phyloP scores from a whole-genome alignment of 2,329 filamentous ascomycete genomes.

The Tolypocladium ovalisporum region DNA sequence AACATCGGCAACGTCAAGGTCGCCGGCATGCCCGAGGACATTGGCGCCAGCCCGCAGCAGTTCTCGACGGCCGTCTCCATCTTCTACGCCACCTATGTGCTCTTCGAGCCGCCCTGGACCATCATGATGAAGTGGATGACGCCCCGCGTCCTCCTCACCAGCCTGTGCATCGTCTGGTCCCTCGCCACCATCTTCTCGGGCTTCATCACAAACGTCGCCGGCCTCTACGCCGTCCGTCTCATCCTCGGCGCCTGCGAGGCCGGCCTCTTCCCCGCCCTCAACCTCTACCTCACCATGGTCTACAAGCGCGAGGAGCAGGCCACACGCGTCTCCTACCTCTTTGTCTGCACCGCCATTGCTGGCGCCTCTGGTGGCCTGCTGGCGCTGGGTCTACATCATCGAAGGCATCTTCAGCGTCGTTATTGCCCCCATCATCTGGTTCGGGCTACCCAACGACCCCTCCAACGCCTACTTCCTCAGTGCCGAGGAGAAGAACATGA shows the following conservation, averaged over 20 bases:
- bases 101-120: conserved; percentile 18
- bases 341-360: conserved; percentile 37
- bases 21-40: conserved; percentile 20
- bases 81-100: conserved; percentile 20
- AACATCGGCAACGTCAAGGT: conserved; percentile 32
- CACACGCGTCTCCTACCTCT: conserved; percentile 36
- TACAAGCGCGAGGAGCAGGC: conserved; percentile 42
- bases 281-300: conserved; percentile 15
- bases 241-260: conserved; percentile 13
- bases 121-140: conserved; percentile 21
- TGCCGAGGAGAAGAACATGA: conserved; percentile 36
- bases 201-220: conserved; percentile 17
- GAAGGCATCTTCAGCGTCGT: conserved; percentile 34
- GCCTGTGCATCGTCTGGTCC: conserved; percentile 16
- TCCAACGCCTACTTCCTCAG: conserved; percentile 36
- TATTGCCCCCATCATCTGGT: conserved; percentile 31
- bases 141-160: conserved; percentile 17
- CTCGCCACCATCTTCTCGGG: conserved; percentile 15
- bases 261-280: conserved; percentile 15
- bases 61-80: conserved; percentile 21
- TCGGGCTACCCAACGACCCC: conserved; percentile 34
- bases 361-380: conserved; percentile 28
- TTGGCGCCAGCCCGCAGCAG: conserved; percentile 17
- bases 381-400: conserved; percentile 40
- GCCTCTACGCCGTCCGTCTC: conserved; percentile 13